Conservation (phyloP, 2,329 filamentous ascomycete genomes). For the Xylaria multiplex region DNA sequence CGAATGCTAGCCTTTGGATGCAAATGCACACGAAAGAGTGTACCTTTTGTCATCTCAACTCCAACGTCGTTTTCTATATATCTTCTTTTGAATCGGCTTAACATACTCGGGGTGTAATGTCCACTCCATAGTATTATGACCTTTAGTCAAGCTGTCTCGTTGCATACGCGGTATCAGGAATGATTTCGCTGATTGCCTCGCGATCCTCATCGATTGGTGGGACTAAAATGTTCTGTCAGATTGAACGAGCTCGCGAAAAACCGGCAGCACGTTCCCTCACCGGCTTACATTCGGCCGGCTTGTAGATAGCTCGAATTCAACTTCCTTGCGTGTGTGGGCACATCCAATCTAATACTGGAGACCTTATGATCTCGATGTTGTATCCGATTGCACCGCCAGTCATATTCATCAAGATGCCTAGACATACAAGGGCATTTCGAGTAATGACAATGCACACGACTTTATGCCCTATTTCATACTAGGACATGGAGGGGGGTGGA, state of each 20-base stretch:
- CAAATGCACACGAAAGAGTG: neutral
- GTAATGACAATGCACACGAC: neutral
- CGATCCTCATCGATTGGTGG: constrained; percentile 2
- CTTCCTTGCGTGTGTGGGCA: neutral
- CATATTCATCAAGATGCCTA: neutral
- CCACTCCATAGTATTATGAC: neutral
- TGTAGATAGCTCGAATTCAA: constrained; percentile 4
- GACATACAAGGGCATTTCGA: neutral
- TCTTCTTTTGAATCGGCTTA: neutral
- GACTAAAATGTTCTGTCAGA: constrained; percentile 1
- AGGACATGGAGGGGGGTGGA: neutral
- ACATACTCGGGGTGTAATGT: neutral
- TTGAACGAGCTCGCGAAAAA: neutral
- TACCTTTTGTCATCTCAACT: neutral
- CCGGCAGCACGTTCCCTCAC: neutral
- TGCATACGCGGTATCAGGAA: neutral
- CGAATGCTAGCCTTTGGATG: constrained; percentile 2
- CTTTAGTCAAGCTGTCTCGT: neutral
- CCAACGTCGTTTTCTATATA: neutral
- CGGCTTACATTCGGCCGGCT: neutral
- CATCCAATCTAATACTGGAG: neutral
- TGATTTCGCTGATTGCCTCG: neutral
- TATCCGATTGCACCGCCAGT: neutral
- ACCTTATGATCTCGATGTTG: neutral
- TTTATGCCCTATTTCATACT: neutral